A percentile compares a stretch with the other conserved stretches of the same genome.
These are phyloP conservation scores for Penicillium oxalicum DNA, from an alignment of 2,329 filamentous ascomycete genomes.

Conservation along the genomic window DNA sequence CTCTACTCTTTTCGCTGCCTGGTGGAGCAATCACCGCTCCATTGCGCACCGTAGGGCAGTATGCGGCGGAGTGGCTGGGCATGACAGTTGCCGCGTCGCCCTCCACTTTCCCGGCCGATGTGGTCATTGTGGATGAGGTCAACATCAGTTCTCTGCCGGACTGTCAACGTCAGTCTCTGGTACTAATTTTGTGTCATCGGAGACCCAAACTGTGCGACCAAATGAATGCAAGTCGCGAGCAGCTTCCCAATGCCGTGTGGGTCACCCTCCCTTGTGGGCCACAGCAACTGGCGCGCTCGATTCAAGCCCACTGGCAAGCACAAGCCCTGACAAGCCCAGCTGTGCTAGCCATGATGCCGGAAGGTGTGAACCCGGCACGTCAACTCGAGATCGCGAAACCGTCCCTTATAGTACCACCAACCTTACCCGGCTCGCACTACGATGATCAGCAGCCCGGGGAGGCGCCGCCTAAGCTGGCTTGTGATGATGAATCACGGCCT, in stretches of 20 bases:
- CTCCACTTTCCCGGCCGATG: neutral
- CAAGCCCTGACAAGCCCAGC: neutral
- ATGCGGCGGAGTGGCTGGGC: neutral
- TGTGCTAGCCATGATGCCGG: neutral
- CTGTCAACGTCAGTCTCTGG: neutral
- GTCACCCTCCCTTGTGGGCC: slow-evolving; percentile 34
- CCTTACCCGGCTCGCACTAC: too few species aligned
- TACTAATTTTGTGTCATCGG: neutral
- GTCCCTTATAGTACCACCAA: neutral
- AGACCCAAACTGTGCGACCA: neutral
- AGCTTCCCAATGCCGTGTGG: slow-evolving; percentile 23
- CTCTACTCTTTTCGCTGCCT: neutral
- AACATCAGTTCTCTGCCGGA: neutral
- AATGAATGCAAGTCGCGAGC: neutral
- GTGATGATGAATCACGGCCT: too few species aligned
- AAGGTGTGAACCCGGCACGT: neutral
- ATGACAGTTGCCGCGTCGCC: neutral
- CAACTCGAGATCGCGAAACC: too few species aligned
- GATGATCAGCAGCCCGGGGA: too few species aligned
- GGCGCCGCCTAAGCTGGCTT: too few species aligned
- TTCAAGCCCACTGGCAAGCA: neutral
- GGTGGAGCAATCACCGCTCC: neutral
- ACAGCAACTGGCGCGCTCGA: slow-evolving; percentile 25
- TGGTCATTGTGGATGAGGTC: neutral
- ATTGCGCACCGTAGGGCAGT: neutral